Evolutionary conservation across 2,329 filamentous ascomycete genomes (phyloP), one percentile per base, ranked within the genome.

Genomic region (Colletotrichum caudatum): DNA sequence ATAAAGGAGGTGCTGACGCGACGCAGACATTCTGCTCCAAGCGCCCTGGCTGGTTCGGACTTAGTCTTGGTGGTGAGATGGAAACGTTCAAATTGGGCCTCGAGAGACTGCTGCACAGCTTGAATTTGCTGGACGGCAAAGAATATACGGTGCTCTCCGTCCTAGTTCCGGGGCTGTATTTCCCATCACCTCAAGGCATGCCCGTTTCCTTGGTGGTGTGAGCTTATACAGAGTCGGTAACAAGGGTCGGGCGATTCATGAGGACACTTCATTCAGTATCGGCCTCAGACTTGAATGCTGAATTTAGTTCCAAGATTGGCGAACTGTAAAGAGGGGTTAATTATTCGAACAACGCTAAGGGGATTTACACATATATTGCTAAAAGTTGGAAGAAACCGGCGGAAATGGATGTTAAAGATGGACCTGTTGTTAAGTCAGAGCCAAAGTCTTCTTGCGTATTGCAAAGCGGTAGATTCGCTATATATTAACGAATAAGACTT

Each of bases 31-130:
- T 64, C 48, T 64, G 39, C 41, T 56, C 69, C 29, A 50, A 60
- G 16, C 26, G 37, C 0, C 48, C 60, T 5, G 66, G 69, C 18
- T 69, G 60, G 59, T 72, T 69, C 41, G 66, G 69, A 16, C 56
- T 72, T 11, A 62, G 41, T 16, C 67, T 67, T 8, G 68, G 68
- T 12, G 50, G 63, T 16, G 68, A 70, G 39, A 67, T 67, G 29
- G 37, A 70, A 2, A 67, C 63, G 0, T 58, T 57, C 20, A 70
- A 67, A 48, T 35, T 65, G 8, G 68, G 68, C 16, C 39, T 70
- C 2, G 63, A 62, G 41, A 66, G 68, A n/a, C 26, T 70, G 1
- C 56, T 62, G 23, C 20, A 51, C 2, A 50, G 63, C 48, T 41
- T 70, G 39, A 50, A 48, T 16, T 18, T 26, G 57, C 63, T 67